A percentile compares a stretch with the other conserved stretches of the same genome.
phyloP scores from a whole-genome alignment of 257 asterid genomes.

The Rhazya stricta region DNA sequence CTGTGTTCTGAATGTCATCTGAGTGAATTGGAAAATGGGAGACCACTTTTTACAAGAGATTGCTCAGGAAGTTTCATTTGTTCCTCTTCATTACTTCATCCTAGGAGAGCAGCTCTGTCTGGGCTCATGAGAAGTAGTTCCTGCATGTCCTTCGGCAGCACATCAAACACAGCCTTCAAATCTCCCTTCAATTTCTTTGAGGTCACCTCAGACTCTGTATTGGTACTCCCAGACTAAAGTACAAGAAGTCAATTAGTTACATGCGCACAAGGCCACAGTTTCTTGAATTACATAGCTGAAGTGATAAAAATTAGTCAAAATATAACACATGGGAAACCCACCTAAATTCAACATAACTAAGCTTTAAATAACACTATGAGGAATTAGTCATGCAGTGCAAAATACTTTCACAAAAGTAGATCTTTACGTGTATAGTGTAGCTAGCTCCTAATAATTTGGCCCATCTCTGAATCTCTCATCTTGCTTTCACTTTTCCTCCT shows the following conservation, averaged over 20 bases:
- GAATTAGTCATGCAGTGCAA: neutral
- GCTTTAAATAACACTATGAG: neutral
- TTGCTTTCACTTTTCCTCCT: neutral
- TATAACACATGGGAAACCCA: neutral
- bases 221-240: slow-evolving; percentile 50
- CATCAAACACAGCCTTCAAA: slow-evolving; percentile 58
- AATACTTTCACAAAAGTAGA: neutral
- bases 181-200: slow-evolving; percentile 72
- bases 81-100: slow-evolving; percentile 25
- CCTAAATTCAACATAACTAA: neutral
- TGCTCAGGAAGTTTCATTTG: slow-evolving; percentile 20
- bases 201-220: slow-evolving; percentile 51
- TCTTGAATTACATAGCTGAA: neutral
- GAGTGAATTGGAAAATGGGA: slow-evolving; percentile 24
- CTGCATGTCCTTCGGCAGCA: slow-evolving; percentile 77
- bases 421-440: neutral
- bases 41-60: slow-evolving; percentile 20
- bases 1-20: slow-evolving; percentile 33
- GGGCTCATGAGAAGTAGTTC: slow-evolving; percentile 87
- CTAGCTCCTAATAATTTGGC: neutral
- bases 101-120: slow-evolving; percentile 57
- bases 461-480: neutral
- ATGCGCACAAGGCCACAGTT: neutral
- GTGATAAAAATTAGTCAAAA: neutral
- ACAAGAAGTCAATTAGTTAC: slow-evolving; percentile 15